Percentiles rank a stretch among this genome's conserved stretches.
phyloP scores from a whole-genome alignment of 345 rosid species.

The Boechera stricta region DNA sequence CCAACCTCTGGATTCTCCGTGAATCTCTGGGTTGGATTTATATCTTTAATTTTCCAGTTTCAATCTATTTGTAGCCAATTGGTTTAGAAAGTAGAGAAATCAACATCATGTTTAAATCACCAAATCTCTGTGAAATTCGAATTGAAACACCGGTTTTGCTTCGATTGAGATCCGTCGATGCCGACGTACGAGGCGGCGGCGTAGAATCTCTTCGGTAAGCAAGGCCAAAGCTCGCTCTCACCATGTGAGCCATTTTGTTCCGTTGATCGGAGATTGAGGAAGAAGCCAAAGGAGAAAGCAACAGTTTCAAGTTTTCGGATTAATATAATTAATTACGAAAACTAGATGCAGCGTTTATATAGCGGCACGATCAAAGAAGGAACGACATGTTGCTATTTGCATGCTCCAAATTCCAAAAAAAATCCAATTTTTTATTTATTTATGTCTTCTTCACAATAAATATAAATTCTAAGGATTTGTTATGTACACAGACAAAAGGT shows the following conservation, averaged over 20 bases:
- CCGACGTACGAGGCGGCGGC: slow-evolving; percentile 82
- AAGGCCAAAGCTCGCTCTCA: slow-evolving; percentile 83
- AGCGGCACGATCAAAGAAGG: not conserved
- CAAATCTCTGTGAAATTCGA: slow-evolving; percentile 4
- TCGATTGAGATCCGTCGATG: slow-evolving; percentile 70
- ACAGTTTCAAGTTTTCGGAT: slow-evolving; percentile 10
- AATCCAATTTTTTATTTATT: no score
- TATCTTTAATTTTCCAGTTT: no score
- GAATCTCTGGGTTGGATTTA: no score
- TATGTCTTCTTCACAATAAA: no score
- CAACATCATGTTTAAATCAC: not conserved
- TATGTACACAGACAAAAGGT: no score
- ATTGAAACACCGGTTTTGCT: not conserved
- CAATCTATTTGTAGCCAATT: not conserved
- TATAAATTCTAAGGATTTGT: no score
- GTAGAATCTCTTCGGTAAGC: slow-evolving; percentile 86
- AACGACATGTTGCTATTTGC: not conserved
- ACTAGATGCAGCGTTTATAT: slow-evolving; percentile 26
- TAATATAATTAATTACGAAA: not conserved
- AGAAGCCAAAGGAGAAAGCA: not conserved
- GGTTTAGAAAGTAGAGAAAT: not conserved
- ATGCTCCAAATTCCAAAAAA: not conserved
- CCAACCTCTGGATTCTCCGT: no score
- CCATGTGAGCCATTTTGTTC: slow-evolving; percentile 52
- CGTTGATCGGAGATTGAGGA: slow-evolving; percentile 21